phyloP scores from a whole-genome alignment of 1,284 basidiomycete genomes.

The Neonothopanus nambi region DNA sequence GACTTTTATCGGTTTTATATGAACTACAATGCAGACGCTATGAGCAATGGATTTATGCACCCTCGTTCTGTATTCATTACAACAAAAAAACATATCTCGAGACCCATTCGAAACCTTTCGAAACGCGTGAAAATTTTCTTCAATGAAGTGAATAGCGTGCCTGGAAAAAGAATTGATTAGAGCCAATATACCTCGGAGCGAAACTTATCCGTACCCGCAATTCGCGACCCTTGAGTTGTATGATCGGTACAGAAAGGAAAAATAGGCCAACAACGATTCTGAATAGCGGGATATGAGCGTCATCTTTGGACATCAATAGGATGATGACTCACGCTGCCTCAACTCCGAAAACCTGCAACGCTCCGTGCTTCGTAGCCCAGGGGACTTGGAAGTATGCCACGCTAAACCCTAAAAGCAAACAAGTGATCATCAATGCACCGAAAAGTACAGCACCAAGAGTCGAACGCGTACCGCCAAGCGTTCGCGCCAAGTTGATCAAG shows the following conservation, averaged over 20 bases:
- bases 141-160: too few relatives aligned
- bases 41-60: too few relatives aligned
- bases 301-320: too few relatives aligned
- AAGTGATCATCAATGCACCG: neutral
- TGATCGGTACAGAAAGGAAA: slow-evolving; percentile 49
- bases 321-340: slow-evolving; percentile 43
- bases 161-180: too few relatives aligned
- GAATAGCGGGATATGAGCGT: neutral
- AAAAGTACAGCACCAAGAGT: neutral
- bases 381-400: slow-evolving; percentile 61
- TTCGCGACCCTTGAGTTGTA: slow-evolving; percentile 50
- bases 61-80: too few relatives aligned
- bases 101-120: too few relatives aligned
- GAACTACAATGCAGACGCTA: too few relatives aligned
- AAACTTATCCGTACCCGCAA: slow-evolving; percentile 40
- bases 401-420: slow-evolving; percentile 43
- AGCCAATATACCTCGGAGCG: slow-evolving; percentile 7
- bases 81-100: too few relatives aligned
- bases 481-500: slow-evolving; percentile 58
- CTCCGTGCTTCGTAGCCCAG: slow-evolving; percentile 49
- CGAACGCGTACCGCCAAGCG: slow-evolving; percentile 43
- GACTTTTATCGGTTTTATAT: too few relatives aligned
- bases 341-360: slow-evolving; percentile 49
- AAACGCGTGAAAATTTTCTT: too few relatives aligned
- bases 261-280: slow-evolving; percentile 51